Evolutionary conservation across 176 grass and related monocot genomes (phyloP), one percentile per base, ranked within the genome.

Genomic region (bread wheat (Triticum aestivum)): DNA sequence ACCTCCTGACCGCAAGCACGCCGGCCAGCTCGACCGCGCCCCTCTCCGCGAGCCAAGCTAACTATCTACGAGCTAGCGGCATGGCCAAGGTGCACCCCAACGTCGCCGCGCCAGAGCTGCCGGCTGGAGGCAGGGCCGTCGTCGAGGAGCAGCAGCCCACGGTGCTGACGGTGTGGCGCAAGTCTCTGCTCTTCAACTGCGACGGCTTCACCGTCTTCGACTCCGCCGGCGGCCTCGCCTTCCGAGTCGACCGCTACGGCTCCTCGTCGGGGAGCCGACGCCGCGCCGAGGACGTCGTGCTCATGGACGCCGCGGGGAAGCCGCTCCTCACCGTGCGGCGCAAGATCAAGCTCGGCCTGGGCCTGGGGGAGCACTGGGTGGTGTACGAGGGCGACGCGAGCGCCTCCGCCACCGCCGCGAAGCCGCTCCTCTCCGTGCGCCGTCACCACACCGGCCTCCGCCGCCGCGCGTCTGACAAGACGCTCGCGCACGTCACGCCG

Each of bases 151-250:
- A 49, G 33, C 45, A 56, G 47, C 73, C 87, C 5, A 34, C 81
- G 56, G 84, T 82, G 65, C 82, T 96, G 21, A 96, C 94, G 13
- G 94, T 96, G 66, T 96, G 94, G 94, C 86, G 89, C 54, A 96
- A 89, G 82, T 96, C 94, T 0, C 82, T 96, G 13, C 88, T 96
- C 33, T 93, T 96, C 87, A 93, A 90, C 81, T 93, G 87, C 85
- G 79, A 88, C 13, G 94, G 94, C 4, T 96, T 96, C 84, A 96
- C 94, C 3, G 91, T 96, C 21, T 96, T 73, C 54, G 91, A 96
- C 61, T 37, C 87, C 9, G 86, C 58, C 5, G 95, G 95, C 69
- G 45, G 89, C 79, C 90, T 97, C 89, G 89, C 90, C 54, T 97
- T 91, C 83, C 91, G 95, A 33, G 91, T 97, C 12, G 95, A 97